A percentile compares a stretch with the other conserved stretches of the same genome.
phyloP scores from a whole-genome alignment of 177 flowering plant genomes.

The Vitis hybrid region DNA sequence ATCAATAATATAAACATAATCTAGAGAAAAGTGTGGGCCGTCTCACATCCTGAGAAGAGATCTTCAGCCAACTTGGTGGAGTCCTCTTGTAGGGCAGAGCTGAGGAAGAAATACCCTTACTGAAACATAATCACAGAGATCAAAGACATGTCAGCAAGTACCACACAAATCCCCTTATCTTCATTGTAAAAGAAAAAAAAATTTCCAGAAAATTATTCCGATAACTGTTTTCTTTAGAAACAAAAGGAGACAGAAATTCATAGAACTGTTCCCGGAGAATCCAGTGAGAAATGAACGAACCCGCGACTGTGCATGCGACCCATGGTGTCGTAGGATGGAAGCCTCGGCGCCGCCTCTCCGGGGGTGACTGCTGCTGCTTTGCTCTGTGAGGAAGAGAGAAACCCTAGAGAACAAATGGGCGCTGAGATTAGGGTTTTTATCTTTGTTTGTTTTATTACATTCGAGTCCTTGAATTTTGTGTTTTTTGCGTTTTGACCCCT shows the following conservation, averaged over 20 bases:
- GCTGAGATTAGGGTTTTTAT: constrained; percentile 14
- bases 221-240: neutral
- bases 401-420: constrained; percentile 12
- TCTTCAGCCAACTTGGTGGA: constrained; percentile 49
- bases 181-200: neutral
- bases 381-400: neutral
- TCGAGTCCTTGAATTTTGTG: constrained; percentile 1
- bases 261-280: no score
- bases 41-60: constrained; percentile 43
- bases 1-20: neutral
- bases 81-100: constrained; percentile 53
- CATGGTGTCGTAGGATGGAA: constrained; percentile 26
- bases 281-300: constrained; percentile 9
- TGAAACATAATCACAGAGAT: constrained; percentile 10
- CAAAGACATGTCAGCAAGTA: no score
- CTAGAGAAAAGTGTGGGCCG: neutral
- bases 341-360: constrained; percentile 4
- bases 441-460: constrained; percentile 3
- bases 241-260: no score
- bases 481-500: neutral
- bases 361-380: neutral
- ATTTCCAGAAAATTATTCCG: neutral
- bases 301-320: constrained; percentile 57
- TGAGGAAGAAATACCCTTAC: constrained; percentile 52
- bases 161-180: no score